Evolutionary conservation across 805 yeast species (phyloP), one percentile per base, ranked within the genome.

Genomic region (Suhomyces prunicola): DNA sequence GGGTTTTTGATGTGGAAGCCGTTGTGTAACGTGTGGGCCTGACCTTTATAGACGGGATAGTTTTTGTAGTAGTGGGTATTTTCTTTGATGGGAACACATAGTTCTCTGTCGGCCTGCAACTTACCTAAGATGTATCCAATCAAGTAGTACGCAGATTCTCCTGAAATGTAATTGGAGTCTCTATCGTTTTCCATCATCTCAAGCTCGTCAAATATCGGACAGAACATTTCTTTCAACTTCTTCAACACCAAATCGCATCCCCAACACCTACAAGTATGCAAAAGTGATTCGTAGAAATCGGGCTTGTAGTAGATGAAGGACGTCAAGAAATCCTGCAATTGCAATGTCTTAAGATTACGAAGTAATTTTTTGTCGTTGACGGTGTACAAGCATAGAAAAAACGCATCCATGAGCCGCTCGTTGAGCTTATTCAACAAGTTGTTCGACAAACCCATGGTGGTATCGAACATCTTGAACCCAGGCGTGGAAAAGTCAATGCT

Each of bases 291-390:
- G 55, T 61, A 66, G 50, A 72, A 72, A 50, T 66, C 68, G 10
- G 74, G 73, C 50, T 70, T 68, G 51, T 72, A 72, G 58, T 69
- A 72, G 22, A 71, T 59, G 57, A 71, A 71, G 6, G 73, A 67
- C 5, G 73, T 70, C 39, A 71, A 59, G 47, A 71, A 71, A 54
- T 72, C 76, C 5, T 72, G 71, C 15, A 71, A 49, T 51, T 66
- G 70, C 44, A 71, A 55, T 5, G 68, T 60, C 44, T 50, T 60
- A 23, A 71, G 54, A 33, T 57, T 64, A 12, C 29, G 22, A 5
- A 61, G 55, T 15, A 48, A 23, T 40, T 48, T 50, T 26, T 22
- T 33, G 51, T 46, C 27, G 13, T 40, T 35, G 15, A 36, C 26
- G 2, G 59, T 36, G 44, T 66, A 60, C 48, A 70, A 64, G 17